These are phyloP conservation scores for Nicotiana otophora DNA, from an alignment of 257 asterid genomes.

Conservation along the genomic window DNA sequence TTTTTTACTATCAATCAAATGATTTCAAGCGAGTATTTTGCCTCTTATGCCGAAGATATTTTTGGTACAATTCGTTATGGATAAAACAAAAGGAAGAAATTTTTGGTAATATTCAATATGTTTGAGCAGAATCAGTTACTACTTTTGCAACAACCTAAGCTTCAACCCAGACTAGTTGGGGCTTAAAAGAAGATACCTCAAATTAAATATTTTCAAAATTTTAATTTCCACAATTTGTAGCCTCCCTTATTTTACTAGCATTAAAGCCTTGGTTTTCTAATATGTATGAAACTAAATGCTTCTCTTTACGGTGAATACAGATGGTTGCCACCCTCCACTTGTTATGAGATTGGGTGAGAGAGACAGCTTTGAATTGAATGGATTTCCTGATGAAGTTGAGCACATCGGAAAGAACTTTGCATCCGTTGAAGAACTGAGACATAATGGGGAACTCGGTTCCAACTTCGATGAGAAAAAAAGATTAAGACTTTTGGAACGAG, in stretches of 20 bases:
- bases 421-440: conserved; percentile 22
- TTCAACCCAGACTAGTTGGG: background rate
- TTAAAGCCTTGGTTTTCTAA: background rate
- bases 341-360: conserved; percentile 27
- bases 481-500: conserved; percentile 46
- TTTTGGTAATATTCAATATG: background rate
- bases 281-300: background rate
- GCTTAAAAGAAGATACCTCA: background rate
- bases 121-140: background rate
- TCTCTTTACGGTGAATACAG: conserved; percentile 18
- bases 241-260: background rate
- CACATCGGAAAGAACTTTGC: conserved; percentile 16
- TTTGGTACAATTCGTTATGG: background rate
- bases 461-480: conserved; percentile 22
- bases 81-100: background rate
- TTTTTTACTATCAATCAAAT: background rate
- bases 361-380: conserved; percentile 20
- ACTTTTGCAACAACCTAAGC: background rate
- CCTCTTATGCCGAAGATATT: background rate
- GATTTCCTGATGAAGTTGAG: conserved; percentile 21
- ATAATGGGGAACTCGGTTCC: background rate
- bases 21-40: background rate
- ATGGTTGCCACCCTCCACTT: conserved; percentile 32
- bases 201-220: background rate
- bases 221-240: background rate